Percentiles rank a stretch among this genome's conserved stretches.
These are phyloP conservation scores for Croton laevigatus DNA, from an alignment of 441 rosid species.

Conservation along the genomic window DNA sequence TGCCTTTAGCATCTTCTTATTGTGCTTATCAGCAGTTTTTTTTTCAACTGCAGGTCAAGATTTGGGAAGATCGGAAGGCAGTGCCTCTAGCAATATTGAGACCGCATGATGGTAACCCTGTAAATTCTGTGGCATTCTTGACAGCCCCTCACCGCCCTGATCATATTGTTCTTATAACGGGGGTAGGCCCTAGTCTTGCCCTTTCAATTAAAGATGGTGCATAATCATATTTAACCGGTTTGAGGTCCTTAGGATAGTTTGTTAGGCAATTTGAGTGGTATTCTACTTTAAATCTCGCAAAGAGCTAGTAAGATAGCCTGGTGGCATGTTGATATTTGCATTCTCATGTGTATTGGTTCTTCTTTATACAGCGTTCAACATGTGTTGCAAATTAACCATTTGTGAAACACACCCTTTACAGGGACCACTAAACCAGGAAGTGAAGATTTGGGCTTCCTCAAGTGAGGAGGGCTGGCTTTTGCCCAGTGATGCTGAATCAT, in stretches of 20 bases:
- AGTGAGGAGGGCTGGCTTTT: slow-evolving; percentile 88
- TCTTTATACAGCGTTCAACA: slow-evolving; percentile 9
- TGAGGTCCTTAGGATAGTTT: not conserved
- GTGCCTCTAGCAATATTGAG: slow-evolving; percentile 65
- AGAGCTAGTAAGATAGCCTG: not conserved
- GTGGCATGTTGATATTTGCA: not conserved
- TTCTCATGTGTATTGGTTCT: not conserved
- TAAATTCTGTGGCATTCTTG: slow-evolving; percentile 70
- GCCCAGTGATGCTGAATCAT: slow-evolving; percentile 66
- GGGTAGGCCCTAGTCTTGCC: slow-evolving; percentile 41
- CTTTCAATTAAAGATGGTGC: slow-evolving; percentile 10
- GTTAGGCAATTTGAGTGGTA: slow-evolving; percentile 3
- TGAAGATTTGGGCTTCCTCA: slow-evolving; percentile 78
- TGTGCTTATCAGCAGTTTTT: slow-evolving; percentile 10
- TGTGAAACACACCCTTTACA: slow-evolving; percentile 24
- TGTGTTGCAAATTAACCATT: slow-evolving; percentile 1
- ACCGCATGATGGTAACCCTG: slow-evolving; percentile 86
- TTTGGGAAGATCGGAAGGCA: slow-evolving; percentile 84
- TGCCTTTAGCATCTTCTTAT: not conserved
- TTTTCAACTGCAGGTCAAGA: slow-evolving; percentile 70
- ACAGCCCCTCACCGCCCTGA: slow-evolving; percentile 75
- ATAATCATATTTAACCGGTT: slow-evolving; percentile 14
- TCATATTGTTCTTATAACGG: slow-evolving; percentile 83
- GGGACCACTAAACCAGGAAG: slow-evolving; percentile 83
- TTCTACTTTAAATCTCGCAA: not conserved